These are phyloP conservation scores for Xylaria sp. DNA, from an alignment of 2,329 filamentous ascomycete genomes.

Conservation along the genomic window DNA sequence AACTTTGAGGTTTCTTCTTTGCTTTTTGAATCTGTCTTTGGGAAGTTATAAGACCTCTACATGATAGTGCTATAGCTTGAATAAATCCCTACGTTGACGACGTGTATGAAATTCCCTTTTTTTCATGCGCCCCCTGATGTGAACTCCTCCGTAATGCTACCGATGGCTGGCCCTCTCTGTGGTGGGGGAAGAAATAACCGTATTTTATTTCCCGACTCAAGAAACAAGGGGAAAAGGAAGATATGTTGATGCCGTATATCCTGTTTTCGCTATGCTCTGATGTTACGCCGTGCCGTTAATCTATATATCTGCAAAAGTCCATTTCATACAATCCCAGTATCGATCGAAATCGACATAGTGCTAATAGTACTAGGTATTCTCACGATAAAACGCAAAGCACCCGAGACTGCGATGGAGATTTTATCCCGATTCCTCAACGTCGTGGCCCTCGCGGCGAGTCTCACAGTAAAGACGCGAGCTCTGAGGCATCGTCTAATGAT, in stretches of 20 bases:
- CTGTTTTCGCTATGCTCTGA: conserved; percentile 1
- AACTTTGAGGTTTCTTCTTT: not conserved
- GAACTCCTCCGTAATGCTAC: conserved; percentile 6
- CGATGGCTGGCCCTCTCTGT: not conserved
- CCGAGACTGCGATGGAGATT: conserved; percentile 35
- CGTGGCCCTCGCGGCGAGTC: too few relatives aligned
- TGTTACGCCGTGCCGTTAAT: not conserved
- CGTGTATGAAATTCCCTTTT: not conserved
- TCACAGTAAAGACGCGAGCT: too few relatives aligned
- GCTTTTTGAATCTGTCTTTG: not conserved
- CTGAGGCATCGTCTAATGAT: too few relatives aligned
- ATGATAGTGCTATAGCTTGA: not conserved
- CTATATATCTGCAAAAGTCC: conserved; percentile 1
- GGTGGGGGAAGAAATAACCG: not conserved
- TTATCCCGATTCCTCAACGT: too few relatives aligned
- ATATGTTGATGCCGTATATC: conserved; percentile 14
- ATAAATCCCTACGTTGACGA: not conserved
- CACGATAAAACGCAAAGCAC: conserved; percentile 42
- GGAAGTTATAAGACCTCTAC: not conserved
- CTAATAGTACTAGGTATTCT: conserved; percentile 36
- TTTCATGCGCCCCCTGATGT: not conserved
- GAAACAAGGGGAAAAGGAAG: not conserved
- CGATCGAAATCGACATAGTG: conserved; percentile 4
- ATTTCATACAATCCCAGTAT: conserved; percentile 27
- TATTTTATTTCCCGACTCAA: not conserved